Evolutionary conservation across 2,329 filamentous ascomycete genomes (phyloP), one percentile per base, ranked within the genome.

Genomic region (Aspergillus pseudoterreus): DNA sequence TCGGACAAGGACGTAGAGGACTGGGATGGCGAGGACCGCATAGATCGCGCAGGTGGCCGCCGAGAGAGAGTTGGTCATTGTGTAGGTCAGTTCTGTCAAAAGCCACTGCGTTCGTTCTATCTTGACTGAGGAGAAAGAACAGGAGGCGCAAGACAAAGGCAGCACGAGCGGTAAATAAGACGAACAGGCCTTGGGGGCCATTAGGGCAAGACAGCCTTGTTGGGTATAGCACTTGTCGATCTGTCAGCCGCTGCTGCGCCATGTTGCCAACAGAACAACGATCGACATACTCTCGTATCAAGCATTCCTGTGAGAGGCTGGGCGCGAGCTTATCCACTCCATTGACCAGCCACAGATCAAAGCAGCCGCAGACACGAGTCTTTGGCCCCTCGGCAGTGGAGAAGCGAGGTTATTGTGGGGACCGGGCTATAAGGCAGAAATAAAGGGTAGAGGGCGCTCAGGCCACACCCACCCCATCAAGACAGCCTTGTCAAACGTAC

Each of bases 41-140:
- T 75, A 76, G 50, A 75, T 71, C 15, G 61, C 60, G 10, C 30
- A 22, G 32, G 44, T 46, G 11, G 44, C 44, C n/a, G 44, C 44
- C 8, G 44, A 38, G 27, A 46, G 44, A 14, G 27, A 11, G 30
- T 46, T 33, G 8, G 32, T 24, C 44, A 46, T 46, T 21, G 39
- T 47, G 22, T 5, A 30, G 27, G 27, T 30, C 22, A 30, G 4
- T 30, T 30, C 3, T 22, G 22, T 30, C 11, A 24, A 15, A 61
- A 17, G 17, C 56, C 50, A 12, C 51, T 52, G 38, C 5, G 4
- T 36, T 36, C 17, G 17, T 38, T 27, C 8, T 46, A 6, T 46
- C 11, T 24, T 35, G 44, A 22, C 8, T 47, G 45, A 47, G n/a
- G 45, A 45, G 17, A 38, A 27, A 15, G 17, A 22, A n/a, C 15